Conservation (phyloP, 2,329 filamentous ascomycete genomes). For the Hysterium pulicare region DNA sequence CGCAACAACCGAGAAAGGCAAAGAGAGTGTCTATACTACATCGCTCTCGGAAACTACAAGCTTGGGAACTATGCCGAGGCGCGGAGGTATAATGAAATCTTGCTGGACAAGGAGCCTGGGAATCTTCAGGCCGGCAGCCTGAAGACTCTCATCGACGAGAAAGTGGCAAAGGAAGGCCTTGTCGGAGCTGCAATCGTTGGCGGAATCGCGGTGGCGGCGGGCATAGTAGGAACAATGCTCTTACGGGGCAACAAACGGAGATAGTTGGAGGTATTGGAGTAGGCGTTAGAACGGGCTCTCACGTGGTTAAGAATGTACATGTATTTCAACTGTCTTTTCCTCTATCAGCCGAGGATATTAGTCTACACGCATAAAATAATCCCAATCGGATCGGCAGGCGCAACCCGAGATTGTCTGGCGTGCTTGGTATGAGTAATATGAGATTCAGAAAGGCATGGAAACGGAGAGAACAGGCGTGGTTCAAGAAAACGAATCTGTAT, state of each 20-base stretch:
- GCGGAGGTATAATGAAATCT: constrained; percentile 86
- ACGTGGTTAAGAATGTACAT: not conserved
- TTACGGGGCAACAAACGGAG: constrained; percentile 70
- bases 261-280: constrained; percentile 19
- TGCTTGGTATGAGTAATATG: not conserved
- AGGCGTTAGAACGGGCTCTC: constrained; percentile 1
- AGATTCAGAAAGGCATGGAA: not conserved
- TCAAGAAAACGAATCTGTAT: not conserved
- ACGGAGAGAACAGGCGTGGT: not conserved
- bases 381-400: too few species aligned
- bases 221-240: constrained; percentile 85
- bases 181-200: constrained; percentile 94
- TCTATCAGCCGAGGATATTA: too few species aligned
- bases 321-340: too few species aligned
- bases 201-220: constrained; percentile 86
- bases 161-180: constrained; percentile 89
- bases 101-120: constrained; percentile 84
- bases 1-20: constrained; percentile 86
- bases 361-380: too few species aligned
- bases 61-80: constrained; percentile 96
- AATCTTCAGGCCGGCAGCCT: constrained; percentile 90
- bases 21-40: constrained; percentile 96
- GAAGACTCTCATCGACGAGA: constrained; percentile 86
- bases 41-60: constrained; percentile 96
- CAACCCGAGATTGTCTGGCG: not conserved